A percentile compares a stretch with the other conserved stretches of the same genome.
Evolutionary conservation across 257 asterid species (phyloP).

Genomic region (Penstemon eatonii): DNA sequence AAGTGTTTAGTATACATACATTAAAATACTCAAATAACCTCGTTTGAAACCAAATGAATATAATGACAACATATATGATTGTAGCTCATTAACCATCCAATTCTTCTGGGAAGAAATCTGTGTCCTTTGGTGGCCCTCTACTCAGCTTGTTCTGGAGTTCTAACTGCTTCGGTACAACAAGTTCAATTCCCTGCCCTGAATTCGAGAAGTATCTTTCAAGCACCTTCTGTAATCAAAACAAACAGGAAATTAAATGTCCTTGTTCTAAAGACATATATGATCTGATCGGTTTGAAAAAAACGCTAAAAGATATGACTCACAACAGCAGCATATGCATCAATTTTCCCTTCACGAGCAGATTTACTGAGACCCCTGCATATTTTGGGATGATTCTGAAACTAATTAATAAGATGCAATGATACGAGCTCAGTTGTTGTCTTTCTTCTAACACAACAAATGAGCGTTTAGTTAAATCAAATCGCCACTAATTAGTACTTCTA

Average conservation of each 20-base stretch:
- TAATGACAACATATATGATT: too few species aligned
- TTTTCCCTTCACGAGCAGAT: constrained; percentile 53
- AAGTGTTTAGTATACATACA: too few species aligned
- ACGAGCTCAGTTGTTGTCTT: too few species aligned
- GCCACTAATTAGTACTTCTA: background rate
- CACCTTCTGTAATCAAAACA: constrained; percentile 52
- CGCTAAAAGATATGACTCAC: constrained; percentile 35
- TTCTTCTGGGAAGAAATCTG: constrained; percentile 45
- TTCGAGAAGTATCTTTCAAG: constrained; percentile 72
- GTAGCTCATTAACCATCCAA: constrained; percentile 4
- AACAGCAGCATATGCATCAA: constrained; percentile 92
- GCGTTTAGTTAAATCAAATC: too few species aligned
- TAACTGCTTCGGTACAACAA: constrained; percentile 71
- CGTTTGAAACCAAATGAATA: too few species aligned
- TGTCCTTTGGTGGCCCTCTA: constrained; percentile 52
- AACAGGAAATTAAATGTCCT: background rate
- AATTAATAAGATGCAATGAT: background rate
- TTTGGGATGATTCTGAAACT: background rate
- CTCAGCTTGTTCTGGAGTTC: constrained; percentile 63
- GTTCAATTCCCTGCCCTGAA: constrained; percentile 65
- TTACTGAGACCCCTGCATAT: constrained; percentile 58
- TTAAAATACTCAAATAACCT: too few species aligned
- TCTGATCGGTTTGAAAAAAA: background rate
- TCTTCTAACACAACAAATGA: too few species aligned
- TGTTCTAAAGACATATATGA: background rate